These are phyloP conservation scores for Cutaneotrichosporon sp. DNA, from an alignment of 1,284 basidiomycete genomes.

Conservation along the genomic window DNA sequence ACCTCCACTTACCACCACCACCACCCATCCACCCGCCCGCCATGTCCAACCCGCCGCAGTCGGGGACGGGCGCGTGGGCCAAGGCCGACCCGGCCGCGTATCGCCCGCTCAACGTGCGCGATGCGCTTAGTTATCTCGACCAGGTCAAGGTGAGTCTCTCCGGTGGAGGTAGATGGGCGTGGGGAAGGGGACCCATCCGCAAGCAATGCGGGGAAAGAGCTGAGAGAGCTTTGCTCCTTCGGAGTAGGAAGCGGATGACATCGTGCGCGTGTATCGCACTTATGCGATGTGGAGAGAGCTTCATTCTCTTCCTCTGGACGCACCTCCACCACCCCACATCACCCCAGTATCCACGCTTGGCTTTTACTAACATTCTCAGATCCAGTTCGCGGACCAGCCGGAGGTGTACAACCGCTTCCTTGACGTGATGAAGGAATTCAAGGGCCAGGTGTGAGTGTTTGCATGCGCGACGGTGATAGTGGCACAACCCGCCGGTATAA, in stretches of 20 bases:
- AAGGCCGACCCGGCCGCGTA: conserved; percentile 30
- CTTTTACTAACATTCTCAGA: conserved; percentile 36
- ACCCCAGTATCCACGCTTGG: not conserved
- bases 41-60: conserved; percentile 25
- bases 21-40: conserved; percentile 1
- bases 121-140: conserved; percentile 95
- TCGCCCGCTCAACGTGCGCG: conserved; percentile 58
- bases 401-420: conserved; percentile 97
- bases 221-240: too few relatives aligned
- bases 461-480: not conserved
- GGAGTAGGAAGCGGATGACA: too few relatives aligned
- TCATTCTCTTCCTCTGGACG: not conserved
- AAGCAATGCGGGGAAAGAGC: too few relatives aligned
- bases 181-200: too few relatives aligned
- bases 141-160: conserved; percentile 70
- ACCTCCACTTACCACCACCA: not conserved
- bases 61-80: conserved; percentile 22
- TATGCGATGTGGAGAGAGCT: too few relatives aligned
- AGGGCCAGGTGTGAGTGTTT: conserved; percentile 79
- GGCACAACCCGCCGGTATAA: not conserved
- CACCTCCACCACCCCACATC: conserved; percentile 5
- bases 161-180: not conserved
- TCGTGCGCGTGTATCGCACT: too few relatives aligned
- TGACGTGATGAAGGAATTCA: conserved; percentile 99
- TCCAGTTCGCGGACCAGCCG: conserved; percentile 85